phyloP scores from a whole-genome alignment of 805 yeast species.

The Maudiozyma saulgeensis region DNA sequence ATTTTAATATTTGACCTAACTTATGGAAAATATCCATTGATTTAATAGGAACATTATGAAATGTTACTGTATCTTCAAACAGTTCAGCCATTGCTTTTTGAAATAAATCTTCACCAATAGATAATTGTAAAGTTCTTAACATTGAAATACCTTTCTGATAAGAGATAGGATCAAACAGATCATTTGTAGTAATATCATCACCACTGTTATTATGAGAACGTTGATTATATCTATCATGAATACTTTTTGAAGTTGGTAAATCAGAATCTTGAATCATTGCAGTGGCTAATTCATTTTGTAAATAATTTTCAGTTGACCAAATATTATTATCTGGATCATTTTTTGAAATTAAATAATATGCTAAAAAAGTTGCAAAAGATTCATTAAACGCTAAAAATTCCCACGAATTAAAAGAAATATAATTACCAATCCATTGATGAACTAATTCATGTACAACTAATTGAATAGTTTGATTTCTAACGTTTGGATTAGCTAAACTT shows the following conservation, averaged over 20 bases:
- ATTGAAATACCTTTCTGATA: constrained; percentile 27
- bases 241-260: constrained; percentile 8
- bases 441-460: constrained; percentile 63
- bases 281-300: constrained; percentile 12
- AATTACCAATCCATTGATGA: constrained; percentile 75
- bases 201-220: neutral
- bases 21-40: constrained; percentile 26
- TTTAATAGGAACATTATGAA: constrained; percentile 16
- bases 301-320: constrained; percentile 19
- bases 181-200: constrained; percentile 14
- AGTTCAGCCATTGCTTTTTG: constrained; percentile 12
- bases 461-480: constrained; percentile 37
- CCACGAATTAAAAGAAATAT: constrained; percentile 59
- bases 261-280: constrained; percentile 13
- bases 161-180: constrained; percentile 24
- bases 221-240: constrained; percentile 9
- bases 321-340: constrained; percentile 18
- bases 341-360: constrained; percentile 37
- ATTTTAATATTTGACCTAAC: constrained; percentile 15
- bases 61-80: constrained; percentile 7
- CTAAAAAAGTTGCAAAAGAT: constrained; percentile 67
- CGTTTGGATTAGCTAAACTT: constrained; percentile 18
- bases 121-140: constrained; percentile 21
- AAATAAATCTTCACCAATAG: constrained; percentile 17
- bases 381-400: constrained; percentile 66